Evolutionary conservation across 2,329 filamentous ascomycete species (phyloP), one percentile per base, ranked within the genome.

Genomic region (Epichloe elymi): DNA sequence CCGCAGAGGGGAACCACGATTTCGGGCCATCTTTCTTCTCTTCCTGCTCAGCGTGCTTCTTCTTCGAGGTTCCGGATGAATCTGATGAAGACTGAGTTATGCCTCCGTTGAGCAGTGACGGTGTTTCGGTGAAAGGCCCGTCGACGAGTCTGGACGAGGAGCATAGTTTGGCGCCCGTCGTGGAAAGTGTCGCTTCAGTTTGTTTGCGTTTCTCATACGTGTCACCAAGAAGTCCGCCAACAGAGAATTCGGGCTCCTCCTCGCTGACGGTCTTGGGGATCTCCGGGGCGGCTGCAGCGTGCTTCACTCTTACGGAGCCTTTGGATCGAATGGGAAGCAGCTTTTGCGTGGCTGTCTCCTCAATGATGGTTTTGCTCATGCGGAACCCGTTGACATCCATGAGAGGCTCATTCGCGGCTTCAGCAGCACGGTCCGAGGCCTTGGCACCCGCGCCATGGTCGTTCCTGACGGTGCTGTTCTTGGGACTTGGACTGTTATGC

Each of bases 61-160:
- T 36, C 30, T 30, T 30, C 30, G n/a, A 39, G 30, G 15, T 33
- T 7, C 41, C 48, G 5, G 48, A 46, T 15, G 48, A 42, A 30
- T 63, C 57, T 17, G 56, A 55, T 4, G 60, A 54, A 10, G 54
- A 55, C 15, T 55, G 53, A 26, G 51, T 48, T 37, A 61, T 60
- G 33, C 57, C 59, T 15, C 63, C 69, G 56, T 78, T 81, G 19
- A 83, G 61, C 2, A 83, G 69, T 8, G 74, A 80, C 2, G 78
- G 73, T 0, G 78, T 80, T 7, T 75, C 70, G 4, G 70, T 78
- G 59, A 83, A 83, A 10, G 76, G 61, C 35, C 61, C 57, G 11
- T 65, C 63, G 6, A 55, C 52, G 42, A 55, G 54, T 54, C 56
- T 66, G 62, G 3, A 20, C 15, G 46, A 40, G 23, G 46, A 12